Conservation (phyloP, 805 yeast species). For the Candida namnaoensis region DNA sequence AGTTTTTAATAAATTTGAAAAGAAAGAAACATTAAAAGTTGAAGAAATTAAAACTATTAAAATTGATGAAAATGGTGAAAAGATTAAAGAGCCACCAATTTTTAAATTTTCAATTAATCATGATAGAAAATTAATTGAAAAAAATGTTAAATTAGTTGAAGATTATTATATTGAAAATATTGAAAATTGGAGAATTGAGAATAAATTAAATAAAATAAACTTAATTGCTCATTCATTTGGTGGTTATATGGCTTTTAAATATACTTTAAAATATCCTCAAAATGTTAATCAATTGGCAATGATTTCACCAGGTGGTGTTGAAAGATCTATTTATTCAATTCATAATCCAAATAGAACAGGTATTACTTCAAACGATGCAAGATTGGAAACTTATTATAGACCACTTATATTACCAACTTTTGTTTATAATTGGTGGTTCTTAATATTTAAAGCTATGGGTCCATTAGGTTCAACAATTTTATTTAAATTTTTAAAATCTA, state of each 20-base stretch:
- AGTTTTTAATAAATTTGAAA: slow-evolving; percentile 11
- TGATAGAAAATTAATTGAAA: slow-evolving; percentile 9
- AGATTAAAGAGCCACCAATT: not conserved
- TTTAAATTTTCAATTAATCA: slow-evolving; percentile 6
- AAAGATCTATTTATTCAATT: slow-evolving; percentile 55
- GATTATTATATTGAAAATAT: slow-evolving; percentile 47
- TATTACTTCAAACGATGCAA: slow-evolving; percentile 5
- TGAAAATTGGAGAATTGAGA: slow-evolving; percentile 52
- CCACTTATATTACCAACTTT: slow-evolving; percentile 19
- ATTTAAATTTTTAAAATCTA: slow-evolving; percentile 20
- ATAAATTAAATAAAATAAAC: slow-evolving; percentile 44
- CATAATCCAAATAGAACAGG: slow-evolving; percentile 18
- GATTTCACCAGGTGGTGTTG: slow-evolving; percentile 75
- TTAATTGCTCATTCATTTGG: slow-evolving; percentile 76
- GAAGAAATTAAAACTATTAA: slow-evolving; percentile 9
- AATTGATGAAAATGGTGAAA: slow-evolving; percentile 1
- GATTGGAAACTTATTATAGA: slow-evolving; percentile 17
- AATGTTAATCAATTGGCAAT: slow-evolving; percentile 45
- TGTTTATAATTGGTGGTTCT: slow-evolving; percentile 30
- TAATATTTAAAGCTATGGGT: slow-evolving; percentile 36
- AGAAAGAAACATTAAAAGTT: slow-evolving; percentile 25
- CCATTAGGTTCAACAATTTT: slow-evolving; percentile 30
- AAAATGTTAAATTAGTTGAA: slow-evolving; percentile 33
- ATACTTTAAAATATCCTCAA: slow-evolving; percentile 49
- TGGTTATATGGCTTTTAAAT: slow-evolving; percentile 62